Evolutionary conservation across 495 filamentous ascomycete genomes (phyloP), one percentile per base, ranked within the genome.

Genomic region (Aspergillus leporis): DNA sequence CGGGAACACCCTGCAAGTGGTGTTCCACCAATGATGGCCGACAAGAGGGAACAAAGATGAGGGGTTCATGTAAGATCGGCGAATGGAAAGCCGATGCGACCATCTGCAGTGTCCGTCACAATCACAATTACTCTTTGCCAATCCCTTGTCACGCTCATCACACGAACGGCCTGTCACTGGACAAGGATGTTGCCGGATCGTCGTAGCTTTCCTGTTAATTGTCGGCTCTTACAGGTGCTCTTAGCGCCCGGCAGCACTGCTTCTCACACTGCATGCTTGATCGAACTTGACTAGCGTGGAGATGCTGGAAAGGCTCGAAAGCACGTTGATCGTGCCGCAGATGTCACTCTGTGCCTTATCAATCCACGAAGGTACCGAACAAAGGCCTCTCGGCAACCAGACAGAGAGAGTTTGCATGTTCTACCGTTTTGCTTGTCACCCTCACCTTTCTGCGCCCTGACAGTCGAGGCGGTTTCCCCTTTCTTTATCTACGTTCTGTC

Each of bases 71-170:
- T 6, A 21, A 6, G 50, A 58, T 59, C 51, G 19, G 23, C 62
- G 59, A 65, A 65, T 65, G 49, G 55, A 41, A 61, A 47, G 45
- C 60, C 64, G 63, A 66, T 71, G 66, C 68, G 61, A 64, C 50
- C 59, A 53, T 53, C 68, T 77, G 74, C 74, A 77, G 59, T 46
- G 14, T 49, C 28, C 51, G 65, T 75, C 74, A 77, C 73, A 73
- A 54, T 77, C 74, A 75, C 74, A 75, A 51, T 65, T 56, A 56
- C 62, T 60, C 21, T 61, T 66, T 67, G 51, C 68, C 72, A 70
- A 71, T 67, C 66, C 66, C 63, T 43, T 49, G 48, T 70, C 69
- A 66, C 66, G 53, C 64, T 64, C 62, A 55, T 71, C 68, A 67
- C 71, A 22, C 25, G 21, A 56, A 40, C 18, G 12, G 19, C 7